Base-by-base conservation (phyloP, 1,139 yeast species). In the Kodamaea anthophila region DNA sequence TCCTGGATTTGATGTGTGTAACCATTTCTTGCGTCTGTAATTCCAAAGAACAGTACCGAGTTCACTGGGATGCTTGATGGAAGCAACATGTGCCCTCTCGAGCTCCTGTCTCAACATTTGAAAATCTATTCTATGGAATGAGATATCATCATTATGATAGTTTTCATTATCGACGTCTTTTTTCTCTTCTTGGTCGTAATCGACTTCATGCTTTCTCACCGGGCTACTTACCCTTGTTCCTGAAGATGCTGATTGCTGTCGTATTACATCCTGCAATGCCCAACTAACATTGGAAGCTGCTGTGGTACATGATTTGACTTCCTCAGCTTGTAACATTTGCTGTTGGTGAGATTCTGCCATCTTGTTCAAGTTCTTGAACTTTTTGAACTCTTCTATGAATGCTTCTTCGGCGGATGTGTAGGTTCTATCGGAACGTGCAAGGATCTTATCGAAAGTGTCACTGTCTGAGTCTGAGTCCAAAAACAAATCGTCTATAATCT, bases 31-130 rank as follows among this genome's bases (percentile, higher is more conserved):
- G 31, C 87, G 60, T 38, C 85, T 69, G 34, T 60, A 55, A 31
- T 68, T 66, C 88, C 87, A 82, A 14, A 79, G 58, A 4, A 54
- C 49, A 14, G 65, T 65, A 5, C 84, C 87, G 4, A 63, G 45
- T 15, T 21, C 30, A 16, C 33, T 29, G 8, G 26, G 24, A 23
- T 31, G 23, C n/a, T 22, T 26, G 21, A 26, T 23, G 6, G 29
- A 20, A 5, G 16, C 18, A 3, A 23, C 15, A 40, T 39, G 5
- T 35, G 27, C 15, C 36, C 16, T 27, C 29, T 54, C 60, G 31
- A 49, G 42, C 34, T 57, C 58, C 29, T 44, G 40, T 28, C 62
- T 44, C 33, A 60, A 38, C 35, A 46, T 46, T 33, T 41, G 38
- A 16, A 58, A 43, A 36, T 60, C 61, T 15, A 60, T 35, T 22